Evolutionary conservation across 139 green algal species (phyloP).

Genomic region (Tetraselmis striata): DNA sequence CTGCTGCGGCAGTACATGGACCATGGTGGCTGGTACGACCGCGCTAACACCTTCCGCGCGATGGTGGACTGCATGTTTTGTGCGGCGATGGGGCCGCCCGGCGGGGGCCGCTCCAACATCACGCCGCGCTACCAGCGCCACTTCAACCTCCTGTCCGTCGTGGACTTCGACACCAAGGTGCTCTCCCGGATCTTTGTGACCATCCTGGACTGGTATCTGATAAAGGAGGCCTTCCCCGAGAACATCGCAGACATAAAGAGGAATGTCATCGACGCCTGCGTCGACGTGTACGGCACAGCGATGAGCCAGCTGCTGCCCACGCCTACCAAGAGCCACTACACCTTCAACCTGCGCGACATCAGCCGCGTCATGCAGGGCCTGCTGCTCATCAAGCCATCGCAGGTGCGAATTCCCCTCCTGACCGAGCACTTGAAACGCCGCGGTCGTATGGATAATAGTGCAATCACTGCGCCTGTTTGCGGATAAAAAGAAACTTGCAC

Average conservation of each 20-base stretch:
- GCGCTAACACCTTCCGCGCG: slow-evolving; percentile 50
- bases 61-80: slow-evolving; percentile 70
- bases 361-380: slow-evolving; percentile 28
- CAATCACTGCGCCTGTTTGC: no score
- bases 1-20: slow-evolving; percentile 72
- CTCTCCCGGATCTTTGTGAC: slow-evolving; percentile 58
- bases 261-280: slow-evolving; percentile 29
- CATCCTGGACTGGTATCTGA: slow-evolving; percentile 46
- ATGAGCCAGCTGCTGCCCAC: slow-evolving; percentile 44
- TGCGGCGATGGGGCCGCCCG: slow-evolving; percentile 59
- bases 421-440: no score
- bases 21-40: slow-evolving; percentile 60
- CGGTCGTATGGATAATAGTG: no score
- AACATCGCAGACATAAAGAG: slow-evolving; percentile 29
- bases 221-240: slow-evolving; percentile 24
- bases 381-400: not conserved
- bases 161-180: slow-evolving; percentile 48
- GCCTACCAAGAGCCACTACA: slow-evolving; percentile 52
- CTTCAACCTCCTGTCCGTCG: slow-evolving; percentile 42
- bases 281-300: slow-evolving; percentile 38
- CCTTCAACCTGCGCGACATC: slow-evolving; percentile 58
- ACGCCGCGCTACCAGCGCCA: slow-evolving; percentile 57
- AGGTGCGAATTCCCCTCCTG: no score
- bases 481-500: no score
- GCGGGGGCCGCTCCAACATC: slow-evolving; percentile 53